These are phyloP conservation scores for Termitomyces sp. DNA, from an alignment of 768 basidiomycete genomes.

Conservation along the genomic window DNA sequence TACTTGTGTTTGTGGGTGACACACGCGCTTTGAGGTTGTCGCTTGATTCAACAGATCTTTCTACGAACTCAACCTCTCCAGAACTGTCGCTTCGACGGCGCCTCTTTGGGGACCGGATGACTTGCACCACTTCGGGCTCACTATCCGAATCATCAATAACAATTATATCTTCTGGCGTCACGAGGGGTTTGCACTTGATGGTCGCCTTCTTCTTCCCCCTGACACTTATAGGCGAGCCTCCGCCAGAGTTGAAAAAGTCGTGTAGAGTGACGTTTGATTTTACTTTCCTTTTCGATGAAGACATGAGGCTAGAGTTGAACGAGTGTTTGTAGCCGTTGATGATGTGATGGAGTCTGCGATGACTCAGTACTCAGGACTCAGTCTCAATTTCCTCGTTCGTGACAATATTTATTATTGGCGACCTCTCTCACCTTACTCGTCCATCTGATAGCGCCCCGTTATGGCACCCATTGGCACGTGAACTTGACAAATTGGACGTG, in stretches of 20 bases:
- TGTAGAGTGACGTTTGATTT: conserved; percentile 35
- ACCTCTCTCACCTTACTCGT: too few relatives aligned
- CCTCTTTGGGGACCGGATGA: conserved; percentile 12
- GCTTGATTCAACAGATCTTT: conserved; percentile 3
- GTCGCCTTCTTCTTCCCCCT: conserved; percentile 2
- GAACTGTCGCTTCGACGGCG: conserved; percentile 21
- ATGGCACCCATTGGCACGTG: too few relatives aligned
- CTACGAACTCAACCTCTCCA: conserved; percentile 32
- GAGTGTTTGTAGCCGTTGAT: too few relatives aligned
- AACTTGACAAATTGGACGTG: too few relatives aligned
- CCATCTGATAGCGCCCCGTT: too few relatives aligned
- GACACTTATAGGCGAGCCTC: conserved; percentile 2
- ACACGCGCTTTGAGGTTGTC: neutral
- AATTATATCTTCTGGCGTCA: conserved; percentile 40
- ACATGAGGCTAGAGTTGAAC: too few relatives aligned
- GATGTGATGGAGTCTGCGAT: too few relatives aligned
- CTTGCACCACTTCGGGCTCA: conserved; percentile 10
- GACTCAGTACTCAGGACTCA: too few relatives aligned
- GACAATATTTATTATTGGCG: too few relatives aligned
- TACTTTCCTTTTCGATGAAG: conserved; percentile 32
- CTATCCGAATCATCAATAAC: conserved; percentile 60
- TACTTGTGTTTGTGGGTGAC: neutral
- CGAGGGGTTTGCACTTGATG: conserved; percentile 1
- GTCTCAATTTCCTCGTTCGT: too few relatives aligned
- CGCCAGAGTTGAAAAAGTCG: conserved; percentile 40